phyloP scores from a whole-genome alignment of 352 stramenopile genomes.

The Pythium sukuiense region DNA sequence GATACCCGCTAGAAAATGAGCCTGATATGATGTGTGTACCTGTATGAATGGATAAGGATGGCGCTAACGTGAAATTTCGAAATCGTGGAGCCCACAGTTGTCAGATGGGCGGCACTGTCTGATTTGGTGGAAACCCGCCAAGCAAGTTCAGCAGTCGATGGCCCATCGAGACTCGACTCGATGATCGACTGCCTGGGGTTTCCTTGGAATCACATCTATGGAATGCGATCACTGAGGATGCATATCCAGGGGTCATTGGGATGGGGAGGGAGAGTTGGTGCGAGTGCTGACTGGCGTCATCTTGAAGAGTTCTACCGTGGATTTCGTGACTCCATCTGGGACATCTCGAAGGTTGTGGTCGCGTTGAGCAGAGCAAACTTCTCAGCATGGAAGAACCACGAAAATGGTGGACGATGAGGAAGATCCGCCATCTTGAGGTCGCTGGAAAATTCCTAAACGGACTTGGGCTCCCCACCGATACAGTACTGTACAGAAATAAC shows the following conservation, averaged over 20 bases:
- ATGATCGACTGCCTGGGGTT: neutral
- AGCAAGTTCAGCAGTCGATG: neutral
- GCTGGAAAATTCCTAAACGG: neutral
- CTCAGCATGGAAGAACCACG: neutral
- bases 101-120: neutral
- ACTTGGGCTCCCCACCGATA: neutral
- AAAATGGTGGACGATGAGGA: neutral
- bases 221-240: too few species aligned
- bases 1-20: neutral
- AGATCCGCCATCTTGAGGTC: neutral
- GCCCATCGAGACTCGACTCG: neutral
- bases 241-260: neutral
- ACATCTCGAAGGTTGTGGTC: neutral
- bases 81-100: neutral
- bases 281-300: neutral
- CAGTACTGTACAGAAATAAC: neutral
- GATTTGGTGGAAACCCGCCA: neutral
- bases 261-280: neutral
- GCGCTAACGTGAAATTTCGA: constrained; percentile 3
- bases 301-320: neutral
- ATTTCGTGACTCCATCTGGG: constrained; percentile 3
- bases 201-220: neutral
- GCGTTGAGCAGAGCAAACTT: neutral
- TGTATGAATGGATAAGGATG: neutral
- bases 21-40: neutral